A percentile compares a stretch with the other conserved stretches of the same genome.
Conservation (phyloP, 805 yeast genomes). For the Diddensiella caesifluorescens region DNA sequence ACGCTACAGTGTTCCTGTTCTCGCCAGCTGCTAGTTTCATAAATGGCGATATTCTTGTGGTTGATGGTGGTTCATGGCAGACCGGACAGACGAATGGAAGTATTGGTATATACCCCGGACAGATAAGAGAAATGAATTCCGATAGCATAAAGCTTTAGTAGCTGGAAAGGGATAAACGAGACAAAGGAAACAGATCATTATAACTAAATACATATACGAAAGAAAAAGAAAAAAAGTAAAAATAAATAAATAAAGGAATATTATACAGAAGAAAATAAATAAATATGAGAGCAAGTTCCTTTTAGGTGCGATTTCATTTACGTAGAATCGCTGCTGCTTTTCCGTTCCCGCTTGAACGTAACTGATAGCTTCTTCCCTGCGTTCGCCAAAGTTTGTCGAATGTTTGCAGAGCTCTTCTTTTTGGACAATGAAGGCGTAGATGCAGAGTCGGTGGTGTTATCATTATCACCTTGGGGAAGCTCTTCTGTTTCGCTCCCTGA, state of each 20-base stretch:
- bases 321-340: too few relatives aligned
- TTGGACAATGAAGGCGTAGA: not conserved
- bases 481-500: not conserved
- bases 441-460: constrained; percentile 1
- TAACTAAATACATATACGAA: too few relatives aligned
- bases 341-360: constrained; percentile 9
- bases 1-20: constrained; percentile 76
- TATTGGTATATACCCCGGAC: too few relatives aligned
- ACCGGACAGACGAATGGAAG: constrained; percentile 18
- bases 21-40: constrained; percentile 77
- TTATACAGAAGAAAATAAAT: too few relatives aligned
- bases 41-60: constrained; percentile 71
- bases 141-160: too few relatives aligned
- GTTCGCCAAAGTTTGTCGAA: constrained; percentile 14
- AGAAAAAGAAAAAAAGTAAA: too few relatives aligned
- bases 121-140: too few relatives aligned
- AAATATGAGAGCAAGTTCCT: too few relatives aligned
- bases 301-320: too few relatives aligned
- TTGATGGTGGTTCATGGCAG: constrained; percentile 93
- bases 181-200: too few relatives aligned
- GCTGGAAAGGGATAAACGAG: too few relatives aligned
- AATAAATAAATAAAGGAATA: too few relatives aligned
- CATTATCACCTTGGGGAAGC: not conserved
- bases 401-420: constrained; percentile 4
- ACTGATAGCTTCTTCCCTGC: constrained; percentile 20